Evolutionary conservation across 2,329 filamentous ascomycete genomes (phyloP).

Genomic region (Alternaria brassicicola): DNA sequence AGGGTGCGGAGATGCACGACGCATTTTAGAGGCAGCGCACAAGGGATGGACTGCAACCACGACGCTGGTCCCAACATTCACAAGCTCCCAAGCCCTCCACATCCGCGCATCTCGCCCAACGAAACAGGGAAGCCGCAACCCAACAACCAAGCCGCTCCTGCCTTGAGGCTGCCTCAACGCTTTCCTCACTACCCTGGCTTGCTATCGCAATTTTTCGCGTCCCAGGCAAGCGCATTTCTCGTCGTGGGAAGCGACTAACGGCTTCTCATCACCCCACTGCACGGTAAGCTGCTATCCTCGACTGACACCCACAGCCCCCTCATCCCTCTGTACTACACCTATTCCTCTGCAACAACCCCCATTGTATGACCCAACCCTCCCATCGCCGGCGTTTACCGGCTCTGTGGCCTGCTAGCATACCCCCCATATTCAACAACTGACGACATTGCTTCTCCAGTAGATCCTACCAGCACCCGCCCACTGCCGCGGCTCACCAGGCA

Average conservation of each 20-base stretch:
- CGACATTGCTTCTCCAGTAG: constrained; percentile 30
- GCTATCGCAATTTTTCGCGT: neutral
- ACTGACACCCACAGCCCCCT: constrained; percentile 18
- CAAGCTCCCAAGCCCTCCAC: constrained; percentile 4
- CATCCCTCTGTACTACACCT: constrained; percentile 24
- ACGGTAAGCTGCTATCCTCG: constrained; percentile 12
- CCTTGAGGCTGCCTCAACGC: constrained; percentile 11
- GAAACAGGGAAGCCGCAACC: constrained; percentile 19
- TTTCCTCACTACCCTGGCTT: neutral
- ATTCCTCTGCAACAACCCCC: constrained; percentile 15
- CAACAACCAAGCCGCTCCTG: constrained; percentile 11
- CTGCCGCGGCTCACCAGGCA: constrained; percentile 20
- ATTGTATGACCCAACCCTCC: constrained; percentile 26
- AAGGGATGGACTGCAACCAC: constrained; percentile 2
- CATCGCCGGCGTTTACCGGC: constrained; percentile 23
- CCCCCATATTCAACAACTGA: constrained; percentile 35
- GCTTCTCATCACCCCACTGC: neutral
- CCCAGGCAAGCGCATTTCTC: neutral
- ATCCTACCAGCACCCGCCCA: constrained; percentile 10
- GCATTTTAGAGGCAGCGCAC: neutral
- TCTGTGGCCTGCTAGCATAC: constrained; percentile 20
- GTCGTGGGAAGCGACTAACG: constrained; percentile 9
- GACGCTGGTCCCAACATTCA: neutral
- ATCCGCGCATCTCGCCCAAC: constrained; percentile 7
- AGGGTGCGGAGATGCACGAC: constrained; percentile 11